A percentile compares a stretch with the other conserved stretches of the same genome.
Evolutionary conservation across 371 early-diverging fungal species (phyloP).

Genomic region (Zopfochytrium polystomum): DNA sequence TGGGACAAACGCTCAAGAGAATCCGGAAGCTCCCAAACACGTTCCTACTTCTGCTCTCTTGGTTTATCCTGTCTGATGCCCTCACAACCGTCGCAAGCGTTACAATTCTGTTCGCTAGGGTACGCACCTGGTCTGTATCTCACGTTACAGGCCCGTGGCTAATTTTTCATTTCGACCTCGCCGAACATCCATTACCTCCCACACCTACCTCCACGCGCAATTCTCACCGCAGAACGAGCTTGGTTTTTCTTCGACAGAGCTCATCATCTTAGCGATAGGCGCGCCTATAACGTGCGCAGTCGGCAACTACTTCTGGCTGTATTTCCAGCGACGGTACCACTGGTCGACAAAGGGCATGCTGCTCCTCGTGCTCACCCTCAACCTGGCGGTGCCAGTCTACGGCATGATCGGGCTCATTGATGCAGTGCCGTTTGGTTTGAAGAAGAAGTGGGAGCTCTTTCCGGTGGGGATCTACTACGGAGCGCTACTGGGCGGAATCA

Average conservation of each 20-base stretch:
- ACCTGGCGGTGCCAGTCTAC: slow-evolving; percentile 46
- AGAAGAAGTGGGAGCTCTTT: slow-evolving; percentile 48
- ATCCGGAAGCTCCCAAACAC: slow-evolving; percentile 34
- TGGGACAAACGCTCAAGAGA: slow-evolving; percentile 22
- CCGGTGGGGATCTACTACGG: slow-evolving; percentile 50
- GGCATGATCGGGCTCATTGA: slow-evolving; percentile 57
- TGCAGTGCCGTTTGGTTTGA: slow-evolving; percentile 49
- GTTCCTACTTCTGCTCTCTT: slow-evolving; percentile 40
- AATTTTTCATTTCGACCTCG: neutral
- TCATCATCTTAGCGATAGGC: slow-evolving; percentile 23
- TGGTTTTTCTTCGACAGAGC: slow-evolving; percentile 29
- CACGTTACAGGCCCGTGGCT: neutral
- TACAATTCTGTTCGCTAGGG: slow-evolving; percentile 45
- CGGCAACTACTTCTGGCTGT: slow-evolving; percentile 54
- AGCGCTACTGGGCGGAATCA: slow-evolving; percentile 53
- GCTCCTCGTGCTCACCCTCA: slow-evolving; percentile 29
- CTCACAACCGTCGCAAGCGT: slow-evolving; percentile 39
- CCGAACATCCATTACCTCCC: too few species aligned
- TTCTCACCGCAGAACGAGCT: slow-evolving; percentile 36
- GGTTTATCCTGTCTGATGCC: slow-evolving; percentile 44
- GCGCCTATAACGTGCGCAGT: slow-evolving; percentile 44
- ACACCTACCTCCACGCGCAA: too few species aligned
- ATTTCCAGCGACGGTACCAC: slow-evolving; percentile 35
- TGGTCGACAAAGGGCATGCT: slow-evolving; percentile 34
- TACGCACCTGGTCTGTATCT: neutral